A percentile compares a stretch with the other conserved stretches of the same genome.
These are phyloP conservation scores for Aspergillus tubingensis DNA, from an alignment of 2,329 filamentous ascomycete genomes.

Conservation along the genomic window DNA sequence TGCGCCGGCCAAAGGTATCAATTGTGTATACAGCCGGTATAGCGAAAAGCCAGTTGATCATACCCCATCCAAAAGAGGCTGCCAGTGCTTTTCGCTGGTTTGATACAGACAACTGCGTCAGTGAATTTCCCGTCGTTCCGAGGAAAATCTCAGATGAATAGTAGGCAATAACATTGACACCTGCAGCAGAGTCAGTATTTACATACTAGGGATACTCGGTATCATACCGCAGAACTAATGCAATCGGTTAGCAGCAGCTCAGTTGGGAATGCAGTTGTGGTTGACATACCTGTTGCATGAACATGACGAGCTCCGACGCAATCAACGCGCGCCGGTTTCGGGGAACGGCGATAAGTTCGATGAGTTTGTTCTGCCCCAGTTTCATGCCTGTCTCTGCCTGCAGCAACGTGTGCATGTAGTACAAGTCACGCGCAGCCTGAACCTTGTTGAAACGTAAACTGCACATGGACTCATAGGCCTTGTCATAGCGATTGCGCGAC, in stretches of 20 bases:
- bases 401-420: conserved; percentile 57
- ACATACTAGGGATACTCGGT: neutral
- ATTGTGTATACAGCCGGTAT: conserved; percentile 67
- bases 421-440: conserved; percentile 49
- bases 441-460: conserved; percentile 47
- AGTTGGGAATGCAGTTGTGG: no score
- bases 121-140: conserved; percentile 36
- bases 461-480: conserved; percentile 47
- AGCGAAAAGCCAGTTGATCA: conserved; percentile 67
- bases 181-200: conserved; percentile 5
- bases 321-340: conserved; percentile 64
- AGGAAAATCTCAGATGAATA: conserved; percentile 64
- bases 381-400: conserved; percentile 60
- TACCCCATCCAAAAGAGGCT: conserved; percentile 61
- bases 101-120: conserved; percentile 37
- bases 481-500: conserved; percentile 44
- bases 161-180: conserved; percentile 59
- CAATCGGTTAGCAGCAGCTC: neutral
- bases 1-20: conserved; percentile 67
- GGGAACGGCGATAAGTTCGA: conserved; percentile 62
- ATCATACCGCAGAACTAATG: conserved; percentile 44
- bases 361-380: conserved; percentile 53
- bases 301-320: conserved; percentile 66
- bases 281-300: conserved; percentile 61
- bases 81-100: conserved; percentile 53